Conservation (phyloP, 2,329 filamentous ascomycete genomes). For the Aspergillus awamori region DNA sequence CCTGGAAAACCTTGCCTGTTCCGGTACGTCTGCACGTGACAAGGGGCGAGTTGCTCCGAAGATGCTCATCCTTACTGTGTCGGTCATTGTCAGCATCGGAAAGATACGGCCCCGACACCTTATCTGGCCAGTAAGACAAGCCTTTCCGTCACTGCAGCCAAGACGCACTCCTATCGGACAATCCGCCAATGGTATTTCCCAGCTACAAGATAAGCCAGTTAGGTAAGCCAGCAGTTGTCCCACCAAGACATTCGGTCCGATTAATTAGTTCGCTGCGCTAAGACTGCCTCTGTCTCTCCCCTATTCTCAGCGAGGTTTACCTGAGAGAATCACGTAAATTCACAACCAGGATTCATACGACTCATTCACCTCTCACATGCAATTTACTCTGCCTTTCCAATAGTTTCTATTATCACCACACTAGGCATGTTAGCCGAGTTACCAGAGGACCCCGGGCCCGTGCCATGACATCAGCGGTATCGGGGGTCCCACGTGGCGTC, state of each 20-base stretch:
- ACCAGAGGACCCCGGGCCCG: neutral
- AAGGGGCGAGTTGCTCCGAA: neutral
- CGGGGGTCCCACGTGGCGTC: conserved; percentile 5
- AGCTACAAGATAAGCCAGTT: neutral
- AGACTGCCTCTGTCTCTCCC: neutral
- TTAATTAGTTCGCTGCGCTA: no score
- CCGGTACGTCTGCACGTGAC: neutral
- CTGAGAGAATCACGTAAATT: neutral
- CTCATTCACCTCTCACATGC: neutral
- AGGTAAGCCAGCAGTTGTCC: neutral
- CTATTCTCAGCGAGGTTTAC: neutral
- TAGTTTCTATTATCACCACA: neutral
- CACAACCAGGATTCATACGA: no score
- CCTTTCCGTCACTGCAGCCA: conserved; percentile 1
- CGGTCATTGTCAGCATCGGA: no score
- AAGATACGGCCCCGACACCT: neutral
- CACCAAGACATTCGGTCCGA: neutral
- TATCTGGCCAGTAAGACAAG: conserved; percentile 1
- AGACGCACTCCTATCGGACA: neutral
- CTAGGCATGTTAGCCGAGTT: neutral
- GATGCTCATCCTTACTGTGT: no score
- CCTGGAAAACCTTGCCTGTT: neutral
- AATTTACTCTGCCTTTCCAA: neutral
- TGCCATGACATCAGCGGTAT: neutral
- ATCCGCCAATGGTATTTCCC: neutral